Evolutionary conservation across 257 asterid species (phyloP).

Genomic region (Ocimum tenuiflorum): DNA sequence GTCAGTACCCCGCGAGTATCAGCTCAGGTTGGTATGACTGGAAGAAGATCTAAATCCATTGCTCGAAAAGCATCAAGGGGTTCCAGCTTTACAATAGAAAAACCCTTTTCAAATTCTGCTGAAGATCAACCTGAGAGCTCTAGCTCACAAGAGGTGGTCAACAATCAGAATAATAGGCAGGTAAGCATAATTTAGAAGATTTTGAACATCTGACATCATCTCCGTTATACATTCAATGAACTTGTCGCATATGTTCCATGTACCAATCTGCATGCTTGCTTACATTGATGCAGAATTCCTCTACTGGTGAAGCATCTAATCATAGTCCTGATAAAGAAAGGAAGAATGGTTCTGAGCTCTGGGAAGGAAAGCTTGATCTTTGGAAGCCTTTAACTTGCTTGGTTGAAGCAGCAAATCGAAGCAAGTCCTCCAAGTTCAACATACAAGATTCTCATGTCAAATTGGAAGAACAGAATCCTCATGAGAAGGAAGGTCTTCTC

Average conservation of each 20-base stretch:
- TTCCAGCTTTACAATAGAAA: constrained; percentile 38
- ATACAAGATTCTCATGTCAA: constrained; percentile 45
- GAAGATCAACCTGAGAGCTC: constrained; percentile 56
- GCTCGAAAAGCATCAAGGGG: constrained; percentile 31
- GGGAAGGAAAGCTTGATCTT: constrained; percentile 53
- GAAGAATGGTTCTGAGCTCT: constrained; percentile 29
- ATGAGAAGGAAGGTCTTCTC: constrained; percentile 42
- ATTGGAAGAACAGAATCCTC: constrained; percentile 35
- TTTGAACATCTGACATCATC: not conserved
- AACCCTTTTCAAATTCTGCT: constrained; percentile 32
- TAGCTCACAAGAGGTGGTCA: constrained; percentile 52
- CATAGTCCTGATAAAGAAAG: constrained; percentile 42
- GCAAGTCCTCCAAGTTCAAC: constrained; percentile 51
- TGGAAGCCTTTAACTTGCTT: constrained; percentile 75
- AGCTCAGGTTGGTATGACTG: constrained; percentile 39
- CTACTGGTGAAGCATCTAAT: constrained; percentile 45
- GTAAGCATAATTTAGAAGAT: constrained; percentile 35
- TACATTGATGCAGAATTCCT: constrained; percentile 40
- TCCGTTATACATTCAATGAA: not conserved
- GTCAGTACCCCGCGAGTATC: constrained; percentile 53
- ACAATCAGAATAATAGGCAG: constrained; percentile 52
- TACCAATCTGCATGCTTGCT: constrained; percentile 11
- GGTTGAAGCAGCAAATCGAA: constrained; percentile 78
- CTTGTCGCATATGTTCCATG: not conserved
- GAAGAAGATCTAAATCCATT: constrained; percentile 44